Conservation (phyloP, 2,329 filamentous ascomycete genomes). For the Fusarium annulatum region DNA sequence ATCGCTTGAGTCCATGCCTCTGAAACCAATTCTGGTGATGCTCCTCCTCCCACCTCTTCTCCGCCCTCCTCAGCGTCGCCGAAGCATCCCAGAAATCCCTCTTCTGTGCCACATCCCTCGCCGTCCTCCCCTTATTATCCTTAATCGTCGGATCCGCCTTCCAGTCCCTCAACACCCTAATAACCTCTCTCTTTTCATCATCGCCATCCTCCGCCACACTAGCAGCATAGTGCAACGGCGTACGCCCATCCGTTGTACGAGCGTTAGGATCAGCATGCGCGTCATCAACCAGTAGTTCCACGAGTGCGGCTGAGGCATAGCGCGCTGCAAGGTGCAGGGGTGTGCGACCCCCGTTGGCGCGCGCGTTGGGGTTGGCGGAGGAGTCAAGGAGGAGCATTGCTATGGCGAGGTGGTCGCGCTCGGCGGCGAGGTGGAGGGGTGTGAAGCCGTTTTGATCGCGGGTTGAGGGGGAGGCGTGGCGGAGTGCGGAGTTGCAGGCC, state of each 20-base stretch:
- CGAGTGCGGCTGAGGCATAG: conserved; percentile 45
- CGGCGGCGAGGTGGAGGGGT: conserved; percentile 47
- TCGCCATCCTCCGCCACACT: conserved; percentile 46
- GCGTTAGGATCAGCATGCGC: conserved; percentile 46
- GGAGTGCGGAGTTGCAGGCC: conserved; percentile 40
- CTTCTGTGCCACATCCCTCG: conserved; percentile 49
- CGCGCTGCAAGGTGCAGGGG: conserved; percentile 48
- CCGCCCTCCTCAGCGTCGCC: conserved; percentile 47
- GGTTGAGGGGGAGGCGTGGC: conserved; percentile 36
- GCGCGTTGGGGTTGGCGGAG: conserved; percentile 41
- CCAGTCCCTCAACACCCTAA: conserved; percentile 46
- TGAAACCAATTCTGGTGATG: conserved; percentile 47
- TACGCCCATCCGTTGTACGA: conserved; percentile 46
- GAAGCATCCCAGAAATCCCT: conserved; percentile 49
- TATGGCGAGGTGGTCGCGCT: conserved; percentile 48
- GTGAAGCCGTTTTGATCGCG: conserved; percentile 48
- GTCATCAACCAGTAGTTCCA: conserved; percentile 48
- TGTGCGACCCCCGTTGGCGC: conserved; percentile 47
- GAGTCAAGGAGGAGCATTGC: conserved; percentile 49
- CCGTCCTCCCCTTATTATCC: conserved; percentile 44
- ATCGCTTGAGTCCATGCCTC: conserved; percentile 40
- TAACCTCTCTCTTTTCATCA: conserved; percentile 47
- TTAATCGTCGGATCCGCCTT: conserved; percentile 46
- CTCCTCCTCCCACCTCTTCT: conserved; percentile 50
- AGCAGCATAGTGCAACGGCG: conserved; percentile 49